phyloP scores from a whole-genome alignment of 768 basidiomycete species.

The Suillus ampliporus region DNA sequence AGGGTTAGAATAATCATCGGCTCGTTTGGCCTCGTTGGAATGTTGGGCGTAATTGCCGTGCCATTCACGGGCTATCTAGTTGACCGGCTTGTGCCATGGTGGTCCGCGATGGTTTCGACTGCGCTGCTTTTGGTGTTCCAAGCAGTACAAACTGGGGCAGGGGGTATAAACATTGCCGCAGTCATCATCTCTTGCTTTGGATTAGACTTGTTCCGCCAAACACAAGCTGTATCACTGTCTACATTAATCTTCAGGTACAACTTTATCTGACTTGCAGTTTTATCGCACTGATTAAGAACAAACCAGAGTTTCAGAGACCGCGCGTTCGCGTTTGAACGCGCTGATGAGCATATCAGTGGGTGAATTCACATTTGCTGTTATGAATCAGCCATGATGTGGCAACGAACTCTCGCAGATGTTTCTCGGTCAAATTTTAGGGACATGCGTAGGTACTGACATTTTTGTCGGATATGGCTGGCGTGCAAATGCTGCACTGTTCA shows the following conservation, averaged over 20 bases:
- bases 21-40: constrained; percentile 53
- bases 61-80: constrained; percentile 32
- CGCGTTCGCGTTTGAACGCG: constrained; percentile 33
- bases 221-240: background rate
- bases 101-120: constrained; percentile 44
- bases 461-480: constrained; percentile 46
- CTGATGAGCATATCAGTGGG: constrained; percentile 31
- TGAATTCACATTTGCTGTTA: background rate
- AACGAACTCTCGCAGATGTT: constrained; percentile 22
- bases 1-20: constrained; percentile 45
- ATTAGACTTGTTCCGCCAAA: constrained; percentile 35
- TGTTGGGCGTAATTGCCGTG: constrained; percentile 40
- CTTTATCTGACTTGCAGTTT: no score
- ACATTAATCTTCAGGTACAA: background rate
- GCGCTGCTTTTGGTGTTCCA: constrained; percentile 33
- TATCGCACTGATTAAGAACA: background rate
- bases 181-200: constrained; percentile 47
- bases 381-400: background rate
- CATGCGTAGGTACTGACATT: constrained; percentile 43
- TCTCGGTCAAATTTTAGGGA: constrained; percentile 47
- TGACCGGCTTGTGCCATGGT: constrained; percentile 47
- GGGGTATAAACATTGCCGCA: constrained; percentile 42
- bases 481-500: constrained; percentile 34
- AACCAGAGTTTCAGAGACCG: constrained; percentile 29
- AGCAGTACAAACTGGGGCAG: constrained; percentile 42